A percentile compares a stretch with the other conserved stretches of the same genome.
These are phyloP conservation scores for Stereum hirsutum DNA, from an alignment of 1,284 basidiomycete species.

Conservation along the genomic window DNA sequence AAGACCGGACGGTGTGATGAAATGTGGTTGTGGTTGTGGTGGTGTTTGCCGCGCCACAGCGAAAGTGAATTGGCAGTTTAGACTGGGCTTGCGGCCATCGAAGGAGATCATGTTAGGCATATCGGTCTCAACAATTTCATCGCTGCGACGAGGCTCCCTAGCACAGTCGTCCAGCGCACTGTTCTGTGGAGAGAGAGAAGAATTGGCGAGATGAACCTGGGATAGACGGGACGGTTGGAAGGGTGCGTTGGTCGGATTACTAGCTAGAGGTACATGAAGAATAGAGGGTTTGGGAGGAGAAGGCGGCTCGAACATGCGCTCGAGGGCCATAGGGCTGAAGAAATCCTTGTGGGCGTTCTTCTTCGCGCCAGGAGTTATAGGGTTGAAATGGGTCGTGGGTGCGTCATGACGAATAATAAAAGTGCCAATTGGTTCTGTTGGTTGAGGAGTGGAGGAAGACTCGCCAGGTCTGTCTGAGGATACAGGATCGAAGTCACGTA, in stretches of 20 bases:
- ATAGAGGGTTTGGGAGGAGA: conserved; percentile 48
- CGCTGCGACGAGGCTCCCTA: conserved; percentile 9
- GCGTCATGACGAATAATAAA: conserved; percentile 74
- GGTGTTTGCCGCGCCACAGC: conserved; percentile 38
- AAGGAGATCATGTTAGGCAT: conserved; percentile 21
- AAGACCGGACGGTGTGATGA: conserved; percentile 11
- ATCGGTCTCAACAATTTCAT: conserved; percentile 23
- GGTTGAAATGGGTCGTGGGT: conserved; percentile 38
- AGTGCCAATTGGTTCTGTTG: conserved; percentile 42
- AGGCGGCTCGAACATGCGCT: conserved; percentile 87
- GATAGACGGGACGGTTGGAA: conserved; percentile 26
- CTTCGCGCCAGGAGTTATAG: conserved; percentile 54
- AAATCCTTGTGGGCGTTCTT: conserved; percentile 67
- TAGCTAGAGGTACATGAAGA: conserved; percentile 14
- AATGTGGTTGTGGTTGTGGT: conserved; percentile 21
- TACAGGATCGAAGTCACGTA: conserved; percentile 27
- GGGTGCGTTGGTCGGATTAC: conserved; percentile 19
- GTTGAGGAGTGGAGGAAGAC: neutral
- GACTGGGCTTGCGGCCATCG: conserved; percentile 19
- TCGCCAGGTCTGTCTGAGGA: neutral
- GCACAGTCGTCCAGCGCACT: neutral
- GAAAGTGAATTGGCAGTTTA: conserved; percentile 71
- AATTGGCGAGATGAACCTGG: conserved; percentile 18
- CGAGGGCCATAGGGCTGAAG: conserved; percentile 77
- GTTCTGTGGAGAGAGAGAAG: conserved; percentile 4